Conservation (phyloP, 2,329 filamentous ascomycete genomes). For the Pyrenophora tritici-repentis region DNA sequence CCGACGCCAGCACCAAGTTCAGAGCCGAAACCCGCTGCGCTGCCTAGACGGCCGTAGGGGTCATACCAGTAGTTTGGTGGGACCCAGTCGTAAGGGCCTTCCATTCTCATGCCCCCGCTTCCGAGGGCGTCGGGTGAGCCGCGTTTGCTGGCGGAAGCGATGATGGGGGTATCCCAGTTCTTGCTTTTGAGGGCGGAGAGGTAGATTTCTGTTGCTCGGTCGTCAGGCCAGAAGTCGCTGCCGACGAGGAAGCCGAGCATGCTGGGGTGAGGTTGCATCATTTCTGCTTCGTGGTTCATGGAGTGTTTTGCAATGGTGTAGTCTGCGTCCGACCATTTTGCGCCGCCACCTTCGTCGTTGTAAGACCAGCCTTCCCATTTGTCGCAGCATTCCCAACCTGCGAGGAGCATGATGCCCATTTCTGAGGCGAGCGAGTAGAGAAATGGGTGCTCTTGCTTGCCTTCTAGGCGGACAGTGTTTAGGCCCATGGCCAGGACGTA, state of each 20-base stretch:
- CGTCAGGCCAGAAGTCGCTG: constrained; percentile 67
- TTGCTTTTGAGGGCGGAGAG: constrained; percentile 55
- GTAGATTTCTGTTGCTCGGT: constrained; percentile 60
- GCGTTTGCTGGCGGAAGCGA: constrained; percentile 62
- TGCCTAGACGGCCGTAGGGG: constrained; percentile 55
- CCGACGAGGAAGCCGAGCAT: constrained; percentile 64
- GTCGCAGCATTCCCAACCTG: constrained; percentile 70
- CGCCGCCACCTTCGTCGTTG: constrained; percentile 58
- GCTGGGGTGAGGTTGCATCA: constrained; percentile 65
- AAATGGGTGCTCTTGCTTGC: constrained; percentile 66
- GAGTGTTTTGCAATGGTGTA: constrained; percentile 60
- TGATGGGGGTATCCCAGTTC: constrained; percentile 63
- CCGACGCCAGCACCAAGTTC: constrained; percentile 67
- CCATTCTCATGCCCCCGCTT: constrained; percentile 68
- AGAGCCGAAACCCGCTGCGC: constrained; percentile 67
- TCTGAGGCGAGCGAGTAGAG: constrained; percentile 64
- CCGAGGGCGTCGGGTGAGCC: constrained; percentile 60
- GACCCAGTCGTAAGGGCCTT: constrained; percentile 69
- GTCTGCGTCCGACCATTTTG: constrained; percentile 58
- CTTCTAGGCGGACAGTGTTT: constrained; percentile 67
- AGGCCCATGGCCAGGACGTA: constrained; percentile 65
- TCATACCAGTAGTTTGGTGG: constrained; percentile 69
- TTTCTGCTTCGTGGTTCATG: constrained; percentile 64
- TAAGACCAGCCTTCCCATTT: constrained; percentile 70
- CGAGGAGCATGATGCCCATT: constrained; percentile 65